Evolutionary conservation across 2,329 filamentous ascomycete species (phyloP), one percentile per base, ranked within the genome.

Genomic region (Penicillium hesseltinei): DNA sequence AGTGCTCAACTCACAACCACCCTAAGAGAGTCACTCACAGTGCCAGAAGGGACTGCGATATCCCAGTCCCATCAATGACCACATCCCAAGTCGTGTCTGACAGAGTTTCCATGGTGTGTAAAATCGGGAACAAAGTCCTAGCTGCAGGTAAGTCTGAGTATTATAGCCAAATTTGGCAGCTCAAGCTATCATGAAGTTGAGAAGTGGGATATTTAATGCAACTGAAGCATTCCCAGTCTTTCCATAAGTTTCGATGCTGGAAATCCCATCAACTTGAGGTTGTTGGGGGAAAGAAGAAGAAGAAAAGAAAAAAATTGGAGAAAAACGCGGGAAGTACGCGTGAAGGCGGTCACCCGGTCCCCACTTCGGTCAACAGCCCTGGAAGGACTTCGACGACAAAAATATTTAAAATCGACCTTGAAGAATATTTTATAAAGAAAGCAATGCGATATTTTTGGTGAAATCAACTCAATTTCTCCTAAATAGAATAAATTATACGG

Each of bases 41-140:
- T 73, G 89, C 89, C 72, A 93, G 82, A 66, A 93, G 83, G 63
- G 89, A 91, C 79, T 92, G 88, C 71, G 88, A 83, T 70, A 92
- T 79, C 68, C 89, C 89, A 65, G 90, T 92, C 70, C 90, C 89
- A 71, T 85, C 85, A 75, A 93, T 90, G 67, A 91, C 81, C 69
- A 89, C 85, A 80, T 93, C 89, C 89, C 89, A 93, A 61, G 82
- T 78, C 67, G 88, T 88, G 60, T 91, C 88, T 74, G 82, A 81
- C 66, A 92, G 79, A 64, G 86, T 86, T 77, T 92, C 89, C 89
- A 92, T 92, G 53, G 40, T 59, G 49, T 56, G 55, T 35, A 52
- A 44, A 46, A 52, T 55, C 56, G 56, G 39, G 54, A 51, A 38
- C 49, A 1, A 25, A 27, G 29, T 36, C 21, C 59, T 63, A 64